These are phyloP conservation scores for Arthrobotrys conoides DNA, from an alignment of 2,329 filamentous ascomycete genomes.

Conservation along the genomic window DNA sequence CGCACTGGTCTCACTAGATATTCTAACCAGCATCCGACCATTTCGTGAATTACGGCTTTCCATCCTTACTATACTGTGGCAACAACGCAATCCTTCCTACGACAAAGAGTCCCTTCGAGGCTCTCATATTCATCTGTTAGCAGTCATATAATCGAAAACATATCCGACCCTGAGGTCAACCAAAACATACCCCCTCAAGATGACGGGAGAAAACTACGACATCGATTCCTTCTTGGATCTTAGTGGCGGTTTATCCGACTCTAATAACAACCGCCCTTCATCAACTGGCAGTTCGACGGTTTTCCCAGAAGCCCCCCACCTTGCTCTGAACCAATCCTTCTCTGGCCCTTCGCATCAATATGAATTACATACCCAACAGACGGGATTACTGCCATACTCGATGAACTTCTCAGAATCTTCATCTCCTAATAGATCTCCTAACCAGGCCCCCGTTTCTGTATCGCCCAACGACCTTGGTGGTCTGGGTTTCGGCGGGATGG, in stretches of 20 bases:
- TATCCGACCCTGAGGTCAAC: conserved; percentile 40
- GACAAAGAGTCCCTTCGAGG: conserved; percentile 40
- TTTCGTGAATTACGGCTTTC: conserved; percentile 42
- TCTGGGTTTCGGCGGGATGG: conserved; percentile 63
- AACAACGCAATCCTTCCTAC: conserved; percentile 45
- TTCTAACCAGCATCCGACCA: conserved; percentile 43
- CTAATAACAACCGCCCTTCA: conserved; percentile 55
- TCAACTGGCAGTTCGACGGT: conserved; percentile 60
- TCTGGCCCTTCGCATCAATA: conserved; percentile 93
- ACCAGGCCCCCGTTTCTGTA: conserved; percentile 69
- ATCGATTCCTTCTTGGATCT: conserved; percentile 62
- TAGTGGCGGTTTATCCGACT: conserved; percentile 59
- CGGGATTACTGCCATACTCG: conserved; percentile 88
- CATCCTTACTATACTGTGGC: conserved; percentile 43
- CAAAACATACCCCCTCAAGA: conserved; percentile 21
- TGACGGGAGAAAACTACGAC: conserved; percentile 60
- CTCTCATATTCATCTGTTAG: conserved; percentile 39
- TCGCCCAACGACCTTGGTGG: conserved; percentile 69
- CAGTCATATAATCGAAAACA: conserved; percentile 26
- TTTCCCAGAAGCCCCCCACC: conserved; percentile 62
- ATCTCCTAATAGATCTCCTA: conserved; percentile 76
- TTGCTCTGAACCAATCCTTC: conserved; percentile 67
- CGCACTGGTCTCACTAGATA: conserved; percentile 33
- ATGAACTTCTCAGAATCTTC: conserved; percentile 77
- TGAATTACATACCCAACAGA: conserved; percentile 94